Percentiles rank a stretch among this genome's conserved stretches.
These are phyloP conservation scores for Nematodospora anomalae DNA, from an alignment of 1,139 yeast species.

Conservation along the genomic window DNA sequence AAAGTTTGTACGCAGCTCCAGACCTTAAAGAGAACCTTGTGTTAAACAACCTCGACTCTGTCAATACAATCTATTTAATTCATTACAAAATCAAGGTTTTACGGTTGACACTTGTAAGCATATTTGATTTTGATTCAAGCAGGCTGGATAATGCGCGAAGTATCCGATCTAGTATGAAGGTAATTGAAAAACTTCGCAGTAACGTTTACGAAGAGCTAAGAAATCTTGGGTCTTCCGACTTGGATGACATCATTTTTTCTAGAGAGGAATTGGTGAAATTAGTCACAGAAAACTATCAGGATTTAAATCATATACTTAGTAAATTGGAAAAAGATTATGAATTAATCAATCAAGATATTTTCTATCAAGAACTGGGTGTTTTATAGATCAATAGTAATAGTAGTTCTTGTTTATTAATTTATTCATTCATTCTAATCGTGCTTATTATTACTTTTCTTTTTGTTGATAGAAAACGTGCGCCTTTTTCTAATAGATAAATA, in stretches of 20 bases:
- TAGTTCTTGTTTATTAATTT: no score
- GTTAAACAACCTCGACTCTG: slow-evolving; percentile 3
- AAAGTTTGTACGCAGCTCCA: not conserved
- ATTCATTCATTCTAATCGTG: no score
- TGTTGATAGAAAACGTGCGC: no score
- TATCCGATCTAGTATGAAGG: not conserved
- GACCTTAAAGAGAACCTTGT: slow-evolving; percentile 2
- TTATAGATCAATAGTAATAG: no score
- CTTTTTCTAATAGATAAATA: no score
- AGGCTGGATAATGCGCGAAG: not conserved
- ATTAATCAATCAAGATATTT: slow-evolving; percentile 13
- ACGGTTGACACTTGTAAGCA: slow-evolving; percentile 10
- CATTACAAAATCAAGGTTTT: slow-evolving; percentile 18
- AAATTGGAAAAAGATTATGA: slow-evolving; percentile 13
- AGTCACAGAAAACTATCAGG: slow-evolving; percentile 13
- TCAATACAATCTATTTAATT: slow-evolving; percentile 8
- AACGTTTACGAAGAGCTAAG: slow-evolving; percentile 5
- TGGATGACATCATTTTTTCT: not conserved
- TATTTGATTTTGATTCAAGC: slow-evolving; percentile 6
- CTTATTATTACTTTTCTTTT: no score
- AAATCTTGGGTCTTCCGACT: slow-evolving; percentile 1
- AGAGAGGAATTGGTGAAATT: slow-evolving; percentile 15
- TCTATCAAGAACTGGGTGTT: slow-evolving; percentile 6
- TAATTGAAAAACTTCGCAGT: slow-evolving; percentile 1
- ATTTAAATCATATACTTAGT: slow-evolving; percentile 10